Evolutionary conservation across 257 asterid species (phyloP), one percentile per base, ranked within the genome.

Genomic region (Primulina huaijiensis): DNA sequence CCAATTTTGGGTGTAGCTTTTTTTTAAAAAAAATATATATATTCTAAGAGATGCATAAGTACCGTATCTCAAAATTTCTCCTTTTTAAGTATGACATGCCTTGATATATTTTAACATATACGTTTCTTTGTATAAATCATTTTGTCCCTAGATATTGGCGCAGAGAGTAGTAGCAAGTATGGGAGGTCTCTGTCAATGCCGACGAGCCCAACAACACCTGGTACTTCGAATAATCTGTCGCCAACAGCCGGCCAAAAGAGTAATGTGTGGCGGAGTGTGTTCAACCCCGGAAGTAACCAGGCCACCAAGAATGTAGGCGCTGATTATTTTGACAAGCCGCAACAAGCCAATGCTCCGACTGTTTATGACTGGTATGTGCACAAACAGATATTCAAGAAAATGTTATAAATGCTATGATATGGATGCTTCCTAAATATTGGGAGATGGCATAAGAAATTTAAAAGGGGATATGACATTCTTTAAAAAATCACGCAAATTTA

Each of bases 181-280:
- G 40, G 62, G 33, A 70, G 67, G 57, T 38, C 74, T 8, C 12
- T 38, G 59, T 59, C 60, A 29, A 70, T 70, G 74, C 74, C 67
- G 33, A 53, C 57, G 29, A 81, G 88, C 4, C 92, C 90, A 19
- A 66, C 70, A 35, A 81, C 93, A 2, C 96, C 96, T 1, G 89
- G 78, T 19, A 87, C 95, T 0, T 95, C 95, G 20, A 50, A 73
- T 0, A 78, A 85, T 7, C 70, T 77, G 62, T 85, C 97, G 33
- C 88, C 96, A 0, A 79, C 88, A 53, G 80, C 89, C 17, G 86
- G 65, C 73, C 83, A 76, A 53, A 87, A 69, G 77, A 92, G 88
- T 2, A 91, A 91, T 62, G 98, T 94, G 63, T 94, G 99, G 98
- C 82, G 99, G 80, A 94, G 99, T 60, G 99, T 94, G 68, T 94